phyloP scores from a whole-genome alignment of 768 basidiomycete genomes.

The Omphalotus guepiniiformis region DNA sequence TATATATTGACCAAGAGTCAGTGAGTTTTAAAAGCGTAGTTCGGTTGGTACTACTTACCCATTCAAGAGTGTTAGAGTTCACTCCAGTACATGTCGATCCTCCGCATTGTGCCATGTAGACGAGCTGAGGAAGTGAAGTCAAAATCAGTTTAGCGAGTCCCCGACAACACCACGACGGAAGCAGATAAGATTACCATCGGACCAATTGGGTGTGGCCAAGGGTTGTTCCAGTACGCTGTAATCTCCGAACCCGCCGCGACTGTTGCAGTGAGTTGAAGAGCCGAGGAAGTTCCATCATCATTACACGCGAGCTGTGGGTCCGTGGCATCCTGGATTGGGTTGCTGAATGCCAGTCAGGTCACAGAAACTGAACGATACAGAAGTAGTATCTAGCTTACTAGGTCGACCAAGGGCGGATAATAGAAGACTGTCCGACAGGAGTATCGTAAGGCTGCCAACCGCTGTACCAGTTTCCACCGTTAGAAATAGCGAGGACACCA shows the following conservation, averaged over 20 bases:
- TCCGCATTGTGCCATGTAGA: conserved; percentile 43
- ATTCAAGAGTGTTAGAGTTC: conserved; percentile 33
- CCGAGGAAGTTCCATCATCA: conserved; percentile 37
- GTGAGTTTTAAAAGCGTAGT: background rate
- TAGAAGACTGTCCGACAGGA: conserved; percentile 35
- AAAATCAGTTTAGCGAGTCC: background rate
- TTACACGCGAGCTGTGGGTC: conserved; percentile 40
- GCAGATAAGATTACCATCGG: conserved; percentile 31
- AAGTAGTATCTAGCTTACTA: conserved; percentile 26
- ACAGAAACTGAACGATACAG: background rate
- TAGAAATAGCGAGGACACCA: conserved; percentile 39
- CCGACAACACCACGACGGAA: background rate
- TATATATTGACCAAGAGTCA: conserved; percentile 4
- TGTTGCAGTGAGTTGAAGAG: conserved; percentile 37
- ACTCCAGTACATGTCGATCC: conserved; percentile 38
- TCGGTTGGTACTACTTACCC: conserved; percentile 30
- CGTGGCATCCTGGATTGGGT: conserved; percentile 37
- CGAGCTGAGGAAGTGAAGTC: conserved; percentile 23
- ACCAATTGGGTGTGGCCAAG: conserved; percentile 41
- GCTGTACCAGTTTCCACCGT: conserved; percentile 33
- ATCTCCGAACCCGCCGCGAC: conserved; percentile 39
- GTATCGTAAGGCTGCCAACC: conserved; percentile 42
- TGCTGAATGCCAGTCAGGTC: conserved; percentile 20
- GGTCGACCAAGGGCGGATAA: conserved; percentile 40
- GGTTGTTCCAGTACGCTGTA: conserved; percentile 42